A percentile compares a stretch with the other conserved stretches of the same genome.
Conservation (phyloP, 345 rosid species). For the Nephelium lappaceum region DNA sequence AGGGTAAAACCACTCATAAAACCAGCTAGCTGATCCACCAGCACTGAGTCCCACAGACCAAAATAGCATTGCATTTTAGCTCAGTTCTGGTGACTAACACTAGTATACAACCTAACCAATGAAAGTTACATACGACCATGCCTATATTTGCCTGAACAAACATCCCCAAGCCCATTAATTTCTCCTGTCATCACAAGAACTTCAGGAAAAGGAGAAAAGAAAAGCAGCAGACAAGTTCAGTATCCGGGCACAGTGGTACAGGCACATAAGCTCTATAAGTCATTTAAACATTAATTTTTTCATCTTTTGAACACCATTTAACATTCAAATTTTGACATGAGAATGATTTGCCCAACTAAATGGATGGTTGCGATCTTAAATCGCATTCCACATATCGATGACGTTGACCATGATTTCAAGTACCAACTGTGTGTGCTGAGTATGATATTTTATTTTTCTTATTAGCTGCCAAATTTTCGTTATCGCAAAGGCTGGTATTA, state of each 20-base stretch:
- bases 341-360: not conserved
- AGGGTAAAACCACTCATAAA: not conserved
- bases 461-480: not conserved
- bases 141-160: conserved; percentile 7
- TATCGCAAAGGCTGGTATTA: not conserved
- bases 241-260: not conserved
- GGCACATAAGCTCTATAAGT: not conserved
- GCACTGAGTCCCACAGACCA: not conserved
- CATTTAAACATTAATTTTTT: not conserved
- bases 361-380: not conserved
- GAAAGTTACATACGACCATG: not conserved
- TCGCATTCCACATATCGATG: not conserved
- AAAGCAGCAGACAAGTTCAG: not conserved
- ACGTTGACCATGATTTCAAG: not conserved
- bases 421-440: too few species aligned
- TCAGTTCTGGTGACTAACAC: not conserved
- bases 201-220: not conserved
- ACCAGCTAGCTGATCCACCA: not conserved
- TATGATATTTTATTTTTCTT: not conserved
- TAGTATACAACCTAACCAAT: not conserved
- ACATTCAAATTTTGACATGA: not conserved
- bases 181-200: not conserved
- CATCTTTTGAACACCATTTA: not conserved
- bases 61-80: not conserved
- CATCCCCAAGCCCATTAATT: not conserved